These are phyloP conservation scores for Spergularia azorica DNA, from an alignment of 179 eudicot species.

Conservation along the genomic window DNA sequence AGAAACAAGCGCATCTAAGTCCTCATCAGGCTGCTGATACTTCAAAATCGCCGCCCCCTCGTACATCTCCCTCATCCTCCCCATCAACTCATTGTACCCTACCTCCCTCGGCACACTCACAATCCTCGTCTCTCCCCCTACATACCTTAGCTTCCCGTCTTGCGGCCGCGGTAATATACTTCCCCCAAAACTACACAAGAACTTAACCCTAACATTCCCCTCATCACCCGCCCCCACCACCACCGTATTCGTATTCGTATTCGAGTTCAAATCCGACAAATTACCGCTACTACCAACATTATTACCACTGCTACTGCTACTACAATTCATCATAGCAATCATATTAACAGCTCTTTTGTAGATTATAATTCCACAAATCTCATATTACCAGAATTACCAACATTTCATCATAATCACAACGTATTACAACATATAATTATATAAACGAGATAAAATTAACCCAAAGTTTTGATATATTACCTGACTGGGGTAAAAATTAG, in stretches of 20 bases:
- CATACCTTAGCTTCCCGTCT: conserved; percentile 84
- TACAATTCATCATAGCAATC: conserved; percentile 26
- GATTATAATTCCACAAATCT: not conserved
- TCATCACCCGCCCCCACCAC: conserved; percentile 48
- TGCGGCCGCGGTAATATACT: conserved; percentile 88
- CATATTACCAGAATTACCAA: not conserved
- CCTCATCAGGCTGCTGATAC: conserved; percentile 99
- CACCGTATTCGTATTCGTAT: not conserved
- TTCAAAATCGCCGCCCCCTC: conserved; percentile 68
- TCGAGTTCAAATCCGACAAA: not conserved
- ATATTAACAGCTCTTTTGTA: conserved; percentile 12
- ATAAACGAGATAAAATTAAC: not conserved
- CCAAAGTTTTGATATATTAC: not conserved
- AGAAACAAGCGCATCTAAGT: conserved; percentile 94
- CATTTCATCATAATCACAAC: not conserved
- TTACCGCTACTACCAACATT: conserved; percentile 15
- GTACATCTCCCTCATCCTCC: conserved; percentile 73
- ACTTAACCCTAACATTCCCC: conserved; percentile 65
- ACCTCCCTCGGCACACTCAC: conserved; percentile 67
- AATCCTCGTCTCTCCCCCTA: conserved; percentile 83
- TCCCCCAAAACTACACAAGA: conserved; percentile 82
- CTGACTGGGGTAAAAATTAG: not conserved
- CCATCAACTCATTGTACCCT: conserved; percentile 68
- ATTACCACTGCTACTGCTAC: conserved; percentile 2
- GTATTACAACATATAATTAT: too few species aligned